These are phyloP conservation scores for Aspergillus fumigatiaffinis DNA, from an alignment of 2,329 filamentous ascomycete species.

Conservation along the genomic window DNA sequence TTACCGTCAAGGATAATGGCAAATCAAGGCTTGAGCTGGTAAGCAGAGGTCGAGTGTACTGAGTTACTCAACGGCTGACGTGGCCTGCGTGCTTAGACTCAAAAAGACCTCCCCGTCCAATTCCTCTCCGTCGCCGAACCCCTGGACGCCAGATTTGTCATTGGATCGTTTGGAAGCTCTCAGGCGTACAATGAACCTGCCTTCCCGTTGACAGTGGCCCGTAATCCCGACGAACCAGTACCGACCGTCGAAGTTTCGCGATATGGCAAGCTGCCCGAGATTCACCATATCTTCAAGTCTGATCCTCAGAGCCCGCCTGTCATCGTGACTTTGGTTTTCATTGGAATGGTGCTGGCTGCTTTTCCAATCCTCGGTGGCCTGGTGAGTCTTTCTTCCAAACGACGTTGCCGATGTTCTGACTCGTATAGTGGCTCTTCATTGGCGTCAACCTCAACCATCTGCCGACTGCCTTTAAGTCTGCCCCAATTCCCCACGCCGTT, in stretches of 20 bases:
- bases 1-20: constrained; percentile 80
- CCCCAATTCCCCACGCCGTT: constrained; percentile 74
- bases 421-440: constrained; percentile 67
- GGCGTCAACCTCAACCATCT: constrained; percentile 82
- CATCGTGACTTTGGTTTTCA: constrained; percentile 74
- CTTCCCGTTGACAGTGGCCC: constrained; percentile 68
- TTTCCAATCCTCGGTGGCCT: constrained; percentile 68
- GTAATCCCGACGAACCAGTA: constrained; percentile 59
- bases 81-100: constrained; percentile 54
- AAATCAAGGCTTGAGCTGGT: constrained; percentile 84
- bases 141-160: constrained; percentile 73
- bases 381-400: constrained; percentile 49
- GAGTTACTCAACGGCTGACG: constrained; percentile 14
- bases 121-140: constrained; percentile 65
- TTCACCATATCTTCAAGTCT: constrained; percentile 82
- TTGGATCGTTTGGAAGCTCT: constrained; percentile 80
- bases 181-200: constrained; percentile 63
- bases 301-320: constrained; percentile 78
- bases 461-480: constrained; percentile 66
- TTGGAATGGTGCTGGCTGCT: constrained; percentile 66
- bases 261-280: constrained; percentile 79
- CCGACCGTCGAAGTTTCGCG: constrained; percentile 66
- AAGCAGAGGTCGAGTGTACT: constrained; percentile 36
- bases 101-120: constrained; percentile 83
- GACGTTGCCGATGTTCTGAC: constrained; percentile 5